A percentile compares a stretch with the other conserved stretches of the same genome.
These are phyloP conservation scores for Lathyrus tuberosus DNA, from an alignment of 306 rosid genomes.

Conservation along the genomic window DNA sequence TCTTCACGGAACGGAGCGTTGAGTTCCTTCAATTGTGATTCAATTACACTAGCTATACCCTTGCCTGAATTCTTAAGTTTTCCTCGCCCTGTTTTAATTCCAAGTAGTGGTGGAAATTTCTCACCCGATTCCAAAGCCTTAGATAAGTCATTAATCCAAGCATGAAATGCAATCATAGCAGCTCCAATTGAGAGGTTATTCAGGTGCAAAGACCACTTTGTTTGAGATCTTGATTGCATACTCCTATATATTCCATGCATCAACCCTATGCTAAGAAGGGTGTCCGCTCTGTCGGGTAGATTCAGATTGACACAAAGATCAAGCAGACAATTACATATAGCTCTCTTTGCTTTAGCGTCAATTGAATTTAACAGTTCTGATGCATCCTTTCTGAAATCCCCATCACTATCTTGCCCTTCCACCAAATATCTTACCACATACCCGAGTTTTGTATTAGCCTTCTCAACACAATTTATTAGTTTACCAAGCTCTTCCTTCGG, in stretches of 20 bases:
- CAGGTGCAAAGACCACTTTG: no score
- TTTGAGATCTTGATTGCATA: no score
- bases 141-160: constrained; percentile 81
- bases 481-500: constrained; percentile 70
- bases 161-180: constrained; percentile 74
- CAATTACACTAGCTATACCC: constrained; percentile 67
- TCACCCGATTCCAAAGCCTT: constrained; percentile 63
- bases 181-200: constrained; percentile 91
- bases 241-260: no score
- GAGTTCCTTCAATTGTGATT: constrained; percentile 75
- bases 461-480: constrained; percentile 61
- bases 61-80: constrained; percentile 73
- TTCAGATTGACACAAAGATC: constrained; percentile 79
- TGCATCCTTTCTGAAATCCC: constrained; percentile 59
- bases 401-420: constrained; percentile 49
- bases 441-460: constrained; percentile 71
- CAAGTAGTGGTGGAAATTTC: constrained; percentile 82
- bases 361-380: constrained; percentile 58
- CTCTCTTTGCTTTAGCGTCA: constrained; percentile 65
- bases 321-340: constrained; percentile 84
- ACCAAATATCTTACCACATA: constrained; percentile 63
- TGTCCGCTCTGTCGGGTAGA: no score
- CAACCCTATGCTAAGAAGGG: no score
- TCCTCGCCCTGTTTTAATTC: constrained; percentile 88
- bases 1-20: constrained; percentile 80